Percentiles rank a stretch among this genome's conserved stretches.
Evolutionary conservation across 202 grass and related monocot genomes (phyloP).

Genomic region (Brachypodium distachyon): DNA sequence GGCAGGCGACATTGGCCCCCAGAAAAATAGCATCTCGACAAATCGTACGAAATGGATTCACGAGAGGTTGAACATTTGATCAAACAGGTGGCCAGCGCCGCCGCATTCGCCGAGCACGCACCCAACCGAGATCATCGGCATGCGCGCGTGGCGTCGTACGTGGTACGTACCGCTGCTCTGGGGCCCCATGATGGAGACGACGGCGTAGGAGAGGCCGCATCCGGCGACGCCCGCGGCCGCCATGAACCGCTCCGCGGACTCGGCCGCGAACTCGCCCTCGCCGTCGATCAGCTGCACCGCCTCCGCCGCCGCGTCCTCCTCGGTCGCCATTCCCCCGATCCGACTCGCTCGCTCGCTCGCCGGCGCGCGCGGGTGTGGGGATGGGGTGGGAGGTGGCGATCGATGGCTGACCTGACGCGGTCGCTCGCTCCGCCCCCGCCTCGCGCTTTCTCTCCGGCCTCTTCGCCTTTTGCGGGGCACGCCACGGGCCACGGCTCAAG

Average conservation of each 20-base stretch:
- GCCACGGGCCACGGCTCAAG: too few species aligned
- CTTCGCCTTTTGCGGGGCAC: slow-evolving; percentile 14
- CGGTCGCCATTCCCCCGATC: slow-evolving; percentile 26
- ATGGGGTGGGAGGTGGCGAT: background rate
- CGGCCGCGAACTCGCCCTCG: slow-evolving; percentile 56
- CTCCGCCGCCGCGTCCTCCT: background rate
- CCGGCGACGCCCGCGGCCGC: slow-evolving; percentile 41
- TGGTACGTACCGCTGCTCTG: slow-evolving; percentile 69
- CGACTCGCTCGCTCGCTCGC: background rate
- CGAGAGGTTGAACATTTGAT: slow-evolving; percentile 5
- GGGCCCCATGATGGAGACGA: slow-evolving; percentile 82
- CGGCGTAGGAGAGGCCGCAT: slow-evolving; percentile 82
- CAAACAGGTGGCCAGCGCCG: slow-evolving; percentile 6
- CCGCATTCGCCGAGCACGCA: too few species aligned
- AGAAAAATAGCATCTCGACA: background rate
- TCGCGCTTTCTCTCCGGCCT: background rate
- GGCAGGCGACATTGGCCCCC: too few species aligned
- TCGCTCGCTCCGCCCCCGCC: background rate
- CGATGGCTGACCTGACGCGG: background rate
- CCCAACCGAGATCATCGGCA: too few species aligned
- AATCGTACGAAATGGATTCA: background rate
- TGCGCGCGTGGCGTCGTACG: background rate
- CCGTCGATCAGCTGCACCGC: slow-evolving; percentile 80
- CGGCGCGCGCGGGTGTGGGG: background rate
- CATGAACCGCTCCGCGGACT: slow-evolving; percentile 56